phyloP scores from a whole-genome alignment of 192 early-diverging fungal species.

The Linnemannia schmuckeri region DNA sequence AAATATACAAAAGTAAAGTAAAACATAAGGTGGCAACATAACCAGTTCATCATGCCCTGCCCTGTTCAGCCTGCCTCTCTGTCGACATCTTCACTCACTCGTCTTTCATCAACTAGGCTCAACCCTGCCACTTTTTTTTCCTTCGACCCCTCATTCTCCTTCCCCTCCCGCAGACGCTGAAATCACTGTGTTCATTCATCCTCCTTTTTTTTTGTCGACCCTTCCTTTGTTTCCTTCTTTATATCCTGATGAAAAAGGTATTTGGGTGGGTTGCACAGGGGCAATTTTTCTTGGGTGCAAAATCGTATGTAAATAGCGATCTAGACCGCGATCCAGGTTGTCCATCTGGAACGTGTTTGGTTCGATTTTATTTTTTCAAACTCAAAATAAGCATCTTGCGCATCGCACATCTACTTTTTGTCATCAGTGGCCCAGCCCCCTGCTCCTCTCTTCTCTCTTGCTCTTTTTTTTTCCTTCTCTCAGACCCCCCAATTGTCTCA shows the following conservation, averaged over 20 bases:
- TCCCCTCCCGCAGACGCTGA: neutral
- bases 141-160: neutral
- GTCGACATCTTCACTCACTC: neutral
- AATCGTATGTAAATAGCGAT: neutral
- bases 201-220: neutral
- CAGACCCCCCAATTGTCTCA: neutral
- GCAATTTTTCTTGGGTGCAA: neutral
- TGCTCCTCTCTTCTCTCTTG: neutral
- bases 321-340: slow-evolving; percentile 1
- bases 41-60: no score
- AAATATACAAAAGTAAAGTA: neutral
- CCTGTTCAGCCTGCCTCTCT: neutral
- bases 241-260: no score
- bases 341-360: neutral
- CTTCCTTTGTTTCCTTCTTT: neutral
- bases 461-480: neutral
- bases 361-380: neutral
- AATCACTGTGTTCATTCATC: neutral
- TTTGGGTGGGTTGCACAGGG: neutral
- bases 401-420: neutral
- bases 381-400: neutral
- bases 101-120: neutral
- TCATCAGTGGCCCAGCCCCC: neutral
- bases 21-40: neutral
- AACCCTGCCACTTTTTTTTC: neutral